These are phyloP conservation scores for Oxyria digyna DNA, from an alignment of 148 eudicot species.

Conservation along the genomic window DNA sequence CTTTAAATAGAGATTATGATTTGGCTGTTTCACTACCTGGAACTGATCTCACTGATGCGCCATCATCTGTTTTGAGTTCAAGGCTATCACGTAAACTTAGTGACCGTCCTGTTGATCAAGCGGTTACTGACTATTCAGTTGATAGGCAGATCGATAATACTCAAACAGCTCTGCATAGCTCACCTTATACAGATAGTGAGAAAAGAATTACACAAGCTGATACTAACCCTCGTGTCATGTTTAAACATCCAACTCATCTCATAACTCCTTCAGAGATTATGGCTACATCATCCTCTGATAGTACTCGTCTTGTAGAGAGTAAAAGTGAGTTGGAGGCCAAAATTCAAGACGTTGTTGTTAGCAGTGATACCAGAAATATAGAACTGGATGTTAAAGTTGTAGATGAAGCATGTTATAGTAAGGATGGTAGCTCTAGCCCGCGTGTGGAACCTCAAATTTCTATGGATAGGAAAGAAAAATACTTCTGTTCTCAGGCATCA, in stretches of 20 bases:
- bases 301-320: constrained; percentile 31
- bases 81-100: constrained; percentile 46
- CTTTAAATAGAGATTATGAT: constrained; percentile 34
- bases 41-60: constrained; percentile 34
- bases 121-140: constrained; percentile 43
- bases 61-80: constrained; percentile 64
- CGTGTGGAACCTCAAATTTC: constrained; percentile 28
- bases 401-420: constrained; percentile 50
- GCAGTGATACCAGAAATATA: constrained; percentile 35
- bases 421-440: constrained; percentile 28
- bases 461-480: constrained; percentile 51
- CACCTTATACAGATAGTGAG: constrained; percentile 37
- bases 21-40: constrained; percentile 26
- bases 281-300: constrained; percentile 69
- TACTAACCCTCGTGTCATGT: constrained; percentile 39
- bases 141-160: constrained; percentile 62
- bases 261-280: constrained; percentile 87
- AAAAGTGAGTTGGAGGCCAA: constrained; percentile 41
- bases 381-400: constrained; percentile 86
- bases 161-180: constrained; percentile 32
- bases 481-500: constrained; percentile 83
- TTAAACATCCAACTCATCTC: constrained; percentile 91
- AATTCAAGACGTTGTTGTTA: constrained; percentile 46
- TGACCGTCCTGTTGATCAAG: constrained; percentile 40
- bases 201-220: constrained; percentile 40